Evolutionary conservation across 768 basidiomycete genomes (phyloP).

Genomic region (Trametes elegans): DNA sequence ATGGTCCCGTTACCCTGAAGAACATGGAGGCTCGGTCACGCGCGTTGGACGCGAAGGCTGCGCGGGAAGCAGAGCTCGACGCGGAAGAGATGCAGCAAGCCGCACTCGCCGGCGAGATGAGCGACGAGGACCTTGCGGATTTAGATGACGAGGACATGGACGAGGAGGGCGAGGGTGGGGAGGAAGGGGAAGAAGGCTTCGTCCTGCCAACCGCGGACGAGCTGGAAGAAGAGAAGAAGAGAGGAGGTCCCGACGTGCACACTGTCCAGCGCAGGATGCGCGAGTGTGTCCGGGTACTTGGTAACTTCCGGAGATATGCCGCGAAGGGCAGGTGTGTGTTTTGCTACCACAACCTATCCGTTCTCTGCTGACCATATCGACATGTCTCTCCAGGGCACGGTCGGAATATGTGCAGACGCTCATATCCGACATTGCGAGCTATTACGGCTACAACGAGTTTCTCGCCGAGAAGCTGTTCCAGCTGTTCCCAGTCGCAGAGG

Average conservation of each 20-base stretch:
- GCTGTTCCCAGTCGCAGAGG: constrained; percentile 91
- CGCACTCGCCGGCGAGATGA: constrained; percentile 43
- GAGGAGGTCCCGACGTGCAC: constrained; percentile 69
- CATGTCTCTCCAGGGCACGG: constrained; percentile 56
- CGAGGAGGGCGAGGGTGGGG: constrained; percentile 34
- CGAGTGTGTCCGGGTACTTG: constrained; percentile 68
- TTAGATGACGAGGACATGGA: constrained; percentile 37
- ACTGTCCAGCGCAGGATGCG: constrained; percentile 79
- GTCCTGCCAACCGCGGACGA: constrained; percentile 70
- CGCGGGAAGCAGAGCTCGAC: constrained; percentile 68
- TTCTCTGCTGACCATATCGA: not conserved
- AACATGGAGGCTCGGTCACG: constrained; percentile 84
- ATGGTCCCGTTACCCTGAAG: constrained; percentile 63
- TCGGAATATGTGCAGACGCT: constrained; percentile 90
- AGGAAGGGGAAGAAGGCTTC: constrained; percentile 49
- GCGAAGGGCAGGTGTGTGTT: constrained; percentile 62
- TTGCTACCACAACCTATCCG: not conserved
- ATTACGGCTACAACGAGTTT: constrained; percentile 98
- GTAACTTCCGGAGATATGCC: constrained; percentile 67
- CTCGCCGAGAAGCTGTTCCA: constrained; percentile 92
- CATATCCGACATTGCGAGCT: constrained; percentile 84
- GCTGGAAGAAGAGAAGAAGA: constrained; percentile 66
- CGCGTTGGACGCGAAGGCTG: constrained; percentile 67
- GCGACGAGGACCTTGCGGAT: constrained; percentile 50
- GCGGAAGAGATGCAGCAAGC: constrained; percentile 61